Base-by-base conservation (phyloP, 768 basidiomycete genomes). In the Termitomyces sp. region DNA sequence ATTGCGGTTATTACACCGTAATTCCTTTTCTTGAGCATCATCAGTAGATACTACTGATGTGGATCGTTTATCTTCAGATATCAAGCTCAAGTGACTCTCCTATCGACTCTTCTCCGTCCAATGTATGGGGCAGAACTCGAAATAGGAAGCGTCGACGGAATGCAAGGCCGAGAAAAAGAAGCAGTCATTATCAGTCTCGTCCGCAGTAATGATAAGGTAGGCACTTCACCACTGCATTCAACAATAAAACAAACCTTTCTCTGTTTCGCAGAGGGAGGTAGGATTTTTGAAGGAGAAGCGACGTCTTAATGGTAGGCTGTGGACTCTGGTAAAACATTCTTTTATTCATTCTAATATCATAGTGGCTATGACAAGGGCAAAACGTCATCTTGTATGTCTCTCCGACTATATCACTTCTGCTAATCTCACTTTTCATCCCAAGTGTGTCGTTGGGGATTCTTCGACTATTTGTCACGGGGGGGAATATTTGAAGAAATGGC, bases 131-230 rank as follows among this genome's bases (percentile, higher is more conserved):
- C 76, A 0, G 74, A 75, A 26, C 79, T 98, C 0, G 94, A 98
- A 63, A 92, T 97, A 45, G 97, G 95, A 1, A 92, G 90, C 0
- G 94, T 98, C 1, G 97, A 98, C 67, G 94, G 94, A 0, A 91
- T 98, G 87, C 97, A 99, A 75, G 96, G 96, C 0, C 83, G 97
- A 50, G 96, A 99, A 70, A 93, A 93, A 63, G 93, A 98, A 54
- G 94, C 94, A 0, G 84, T 98, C 40, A 83, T 98, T 24, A 90
- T 99, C 54, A 92, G 85, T 63, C 81, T 99, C 4, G 97, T 98
- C 2, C 80, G 97, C 26, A 95, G 93, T 63, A 99, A 98, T 65
- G 86, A 90, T 54, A 85, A 82, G 72, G 90, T 87, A 58, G 52
- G 53, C 6, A 35, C 13, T 36, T 24, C 12, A 75, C 66, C 22